Percentiles rank a stretch among this genome's conserved stretches.
These are phyloP conservation scores for Zalerion maritima DNA, from an alignment of 495 filamentous ascomycete species.

Conservation along the genomic window DNA sequence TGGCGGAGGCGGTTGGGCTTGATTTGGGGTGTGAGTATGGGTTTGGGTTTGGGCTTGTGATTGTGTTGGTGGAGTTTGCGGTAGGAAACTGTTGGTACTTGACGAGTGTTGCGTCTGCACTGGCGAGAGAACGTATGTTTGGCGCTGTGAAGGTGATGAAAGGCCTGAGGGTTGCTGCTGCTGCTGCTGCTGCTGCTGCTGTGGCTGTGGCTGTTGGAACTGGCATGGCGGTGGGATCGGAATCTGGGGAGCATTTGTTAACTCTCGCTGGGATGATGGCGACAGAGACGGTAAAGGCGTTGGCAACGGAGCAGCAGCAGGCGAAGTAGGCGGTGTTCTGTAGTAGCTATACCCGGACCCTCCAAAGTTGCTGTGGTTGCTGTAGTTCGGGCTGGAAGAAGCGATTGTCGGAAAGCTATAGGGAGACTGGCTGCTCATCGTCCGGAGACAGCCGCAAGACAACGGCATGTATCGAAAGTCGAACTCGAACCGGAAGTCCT, in stretches of 20 bases:
- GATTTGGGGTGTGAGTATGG: no score
- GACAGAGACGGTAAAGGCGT: constrained; percentile 10
- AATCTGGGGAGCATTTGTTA: constrained; percentile 1
- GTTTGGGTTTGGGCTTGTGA: no score
- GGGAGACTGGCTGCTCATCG: background rate
- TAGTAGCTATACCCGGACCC: constrained; percentile 1
- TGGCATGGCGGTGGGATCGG: background rate
- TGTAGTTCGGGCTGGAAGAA: constrained; percentile 1
- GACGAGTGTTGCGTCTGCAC: constrained; percentile 1
- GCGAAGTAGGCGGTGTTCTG: background rate
- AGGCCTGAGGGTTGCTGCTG: constrained; percentile 4
- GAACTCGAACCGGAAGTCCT: constrained; percentile 32
- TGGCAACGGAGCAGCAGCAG: constrained; percentile 9
- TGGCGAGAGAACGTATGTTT: background rate
- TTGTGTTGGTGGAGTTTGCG: no score
- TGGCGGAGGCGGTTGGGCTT: no score
- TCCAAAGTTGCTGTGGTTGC: constrained; percentile 6
- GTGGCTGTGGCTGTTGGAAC: background rate
- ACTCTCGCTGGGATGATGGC: constrained; percentile 1
- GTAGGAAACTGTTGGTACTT: no score
- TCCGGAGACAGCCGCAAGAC: background rate
- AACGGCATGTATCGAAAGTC: constrained; percentile 17
- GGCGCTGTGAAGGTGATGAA: background rate
- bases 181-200: constrained; percentile 3
- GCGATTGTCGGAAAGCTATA: no score